A percentile compares a stretch with the other conserved stretches of the same genome.
These are phyloP conservation scores for Globisporangium canariense DNA, from an alignment of 352 stramenopile species.

Conservation along the genomic window DNA sequence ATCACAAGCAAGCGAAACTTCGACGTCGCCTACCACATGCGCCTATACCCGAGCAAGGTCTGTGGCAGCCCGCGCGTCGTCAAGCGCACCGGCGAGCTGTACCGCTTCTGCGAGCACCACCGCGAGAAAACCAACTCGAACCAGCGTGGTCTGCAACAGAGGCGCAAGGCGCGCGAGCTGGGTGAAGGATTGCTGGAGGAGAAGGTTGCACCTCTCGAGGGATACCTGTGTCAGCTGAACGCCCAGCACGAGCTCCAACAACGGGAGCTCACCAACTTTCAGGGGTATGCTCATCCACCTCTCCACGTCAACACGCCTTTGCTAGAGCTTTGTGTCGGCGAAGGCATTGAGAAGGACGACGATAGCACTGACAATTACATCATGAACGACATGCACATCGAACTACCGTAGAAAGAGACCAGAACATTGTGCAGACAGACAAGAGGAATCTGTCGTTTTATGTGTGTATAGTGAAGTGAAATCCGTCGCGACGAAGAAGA, in stretches of 20 bases:
- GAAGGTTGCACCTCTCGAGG: background rate
- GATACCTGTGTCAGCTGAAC: constrained; percentile 1
- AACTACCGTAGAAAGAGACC: background rate
- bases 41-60: constrained; percentile 32
- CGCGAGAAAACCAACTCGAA: constrained; percentile 61
- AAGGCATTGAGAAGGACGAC: background rate
- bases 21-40: no score
- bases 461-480: background rate
- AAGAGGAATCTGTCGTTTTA: background rate
- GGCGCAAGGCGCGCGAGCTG: constrained; percentile 15
- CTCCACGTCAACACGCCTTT: no score
- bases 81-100: constrained; percentile 38
- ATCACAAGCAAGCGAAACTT: no score
- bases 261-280: background rate
- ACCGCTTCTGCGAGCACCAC: constrained; percentile 58
- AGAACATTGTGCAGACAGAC: background rate
- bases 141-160: constrained; percentile 50
- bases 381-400: background rate
- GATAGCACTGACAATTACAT: background rate
- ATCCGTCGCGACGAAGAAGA: background rate
- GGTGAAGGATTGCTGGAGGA: background rate
- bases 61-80: constrained; percentile 31
- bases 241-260: background rate
- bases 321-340: background rate
- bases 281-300: no score